Percentiles rank a stretch among this genome's conserved stretches.
Evolutionary conservation across 306 rosid genomes (phyloP).

Genomic region (Fagus crenata): DNA sequence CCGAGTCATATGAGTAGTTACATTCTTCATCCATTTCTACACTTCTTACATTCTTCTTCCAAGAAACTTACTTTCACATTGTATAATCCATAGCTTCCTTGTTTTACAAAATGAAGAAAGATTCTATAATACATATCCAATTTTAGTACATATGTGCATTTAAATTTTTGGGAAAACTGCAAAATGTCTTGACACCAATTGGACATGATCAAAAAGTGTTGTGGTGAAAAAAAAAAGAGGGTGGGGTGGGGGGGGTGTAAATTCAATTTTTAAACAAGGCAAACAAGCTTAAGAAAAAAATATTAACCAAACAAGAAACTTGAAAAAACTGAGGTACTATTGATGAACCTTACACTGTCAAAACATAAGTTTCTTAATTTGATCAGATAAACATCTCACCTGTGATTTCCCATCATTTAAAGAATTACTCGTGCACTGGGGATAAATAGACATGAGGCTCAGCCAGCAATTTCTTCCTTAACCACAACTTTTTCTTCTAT

Average conservation of each 20-base stretch:
- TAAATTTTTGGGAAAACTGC: neutral
- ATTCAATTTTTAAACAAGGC: neutral
- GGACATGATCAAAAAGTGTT: neutral
- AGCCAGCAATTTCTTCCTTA: conserved; percentile 33
- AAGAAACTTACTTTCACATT: neutral
- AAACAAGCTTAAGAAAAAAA: conserved; percentile 4
- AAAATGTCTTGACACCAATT: neutral
- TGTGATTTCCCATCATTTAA: neutral
- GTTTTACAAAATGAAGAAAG: neutral
- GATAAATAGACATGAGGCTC: conserved; percentile 11
- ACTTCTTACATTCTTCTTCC: neutral
- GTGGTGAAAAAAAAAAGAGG: neutral
- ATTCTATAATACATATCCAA: too few relatives aligned
- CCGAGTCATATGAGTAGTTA: neutral
- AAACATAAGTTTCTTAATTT: neutral
- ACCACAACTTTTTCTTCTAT: conserved; percentile 25
- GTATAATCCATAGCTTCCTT: neutral
- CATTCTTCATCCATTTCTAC: neutral
- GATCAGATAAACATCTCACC: neutral
- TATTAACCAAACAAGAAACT: neutral
- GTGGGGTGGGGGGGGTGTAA: conserved; percentile 12
- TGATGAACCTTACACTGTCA: neutral
- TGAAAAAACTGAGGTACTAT: neutral
- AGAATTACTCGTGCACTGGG: neutral
- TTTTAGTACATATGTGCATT: too few relatives aligned